Evolutionary conservation across 140 eudicot species (phyloP), one percentile per base, ranked within the genome.

Genomic region (Flaveria floridana): DNA sequence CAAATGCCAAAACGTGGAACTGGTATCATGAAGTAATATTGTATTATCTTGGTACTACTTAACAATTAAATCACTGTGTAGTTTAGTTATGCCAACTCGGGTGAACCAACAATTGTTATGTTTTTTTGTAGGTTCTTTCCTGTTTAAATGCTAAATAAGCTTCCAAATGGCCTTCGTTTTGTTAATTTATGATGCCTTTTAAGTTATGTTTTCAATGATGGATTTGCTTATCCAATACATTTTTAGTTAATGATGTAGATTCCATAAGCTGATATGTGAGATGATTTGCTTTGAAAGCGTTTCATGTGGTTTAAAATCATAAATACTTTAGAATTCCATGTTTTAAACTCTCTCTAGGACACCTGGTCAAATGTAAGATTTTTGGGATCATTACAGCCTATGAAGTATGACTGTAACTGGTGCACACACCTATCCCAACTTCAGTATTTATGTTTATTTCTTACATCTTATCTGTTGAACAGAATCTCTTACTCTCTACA

Each of bases 401-500:
- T 34, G 41, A 34, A 5, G 41, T 34, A 34, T 51, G 18, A 34
- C 16, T 19, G 2, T 1, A 26, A 52, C 53, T 8, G 26, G 67
- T 52, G 41, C 56, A 76, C 62, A 42, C 18, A 14, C 26, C 55
- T 41, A 58, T 58, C 23, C 46, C 19, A 69, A 25, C 48, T 68
- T 57, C 70, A 56, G 37, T 70, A 25, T 63, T 50, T 51, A 71
- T 78, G 59, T 71, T 48, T 42, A 26, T 82, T 50, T 76, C 21
- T 72, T 28, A 64, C 75, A 44, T 76, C 56, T 65, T 37, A 61
- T 69, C 63, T 68, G 37, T 81, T 68, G 51, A 71, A 78, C 90
- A 94, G 97, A 95, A 95, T 83, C 97, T 95, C 21, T 85, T 95
- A 69, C 86, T 95, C n/a, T 85, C 95, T 13, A 65, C 96, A 67